phyloP scores from a whole-genome alignment of 371 early-diverging fungal genomes.

The Mucor plumbeus region DNA sequence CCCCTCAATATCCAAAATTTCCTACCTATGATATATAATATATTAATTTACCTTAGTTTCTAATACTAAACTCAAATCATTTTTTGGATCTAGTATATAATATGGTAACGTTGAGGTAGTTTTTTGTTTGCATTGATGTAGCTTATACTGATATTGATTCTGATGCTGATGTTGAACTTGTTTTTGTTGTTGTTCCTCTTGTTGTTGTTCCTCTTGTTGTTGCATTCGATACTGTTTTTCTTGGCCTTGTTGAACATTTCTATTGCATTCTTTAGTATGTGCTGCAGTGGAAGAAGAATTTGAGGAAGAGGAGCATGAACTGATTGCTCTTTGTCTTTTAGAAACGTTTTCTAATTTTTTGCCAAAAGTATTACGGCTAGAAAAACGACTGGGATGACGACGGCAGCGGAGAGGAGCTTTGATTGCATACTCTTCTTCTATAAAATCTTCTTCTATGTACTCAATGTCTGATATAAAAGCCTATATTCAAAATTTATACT shows the following conservation, averaged over 20 bases:
- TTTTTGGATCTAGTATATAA: background rate
- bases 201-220: background rate
- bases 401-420: background rate
- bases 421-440: background rate
- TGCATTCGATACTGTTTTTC: too few relatives aligned
- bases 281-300: background rate
- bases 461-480: background rate
- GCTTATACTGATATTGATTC: background rate
- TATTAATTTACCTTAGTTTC: background rate
- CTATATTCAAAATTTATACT: background rate
- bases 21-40: background rate
- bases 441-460: background rate
- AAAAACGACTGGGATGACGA: background rate
- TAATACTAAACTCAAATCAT: background rate
- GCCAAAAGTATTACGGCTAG: too few relatives aligned
- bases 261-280: background rate
- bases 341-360: background rate
- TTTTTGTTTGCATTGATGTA: background rate
- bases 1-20: background rate
- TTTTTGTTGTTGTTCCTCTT: background rate
- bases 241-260: background rate
- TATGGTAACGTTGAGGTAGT: background rate
- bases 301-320: background rate
- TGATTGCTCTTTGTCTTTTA: background rate
- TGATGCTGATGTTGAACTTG: background rate